A percentile compares a stretch with the other conserved stretches of the same genome.
Conservation (phyloP, 805 yeast species). For the Maudiozyma barnettii region DNA sequence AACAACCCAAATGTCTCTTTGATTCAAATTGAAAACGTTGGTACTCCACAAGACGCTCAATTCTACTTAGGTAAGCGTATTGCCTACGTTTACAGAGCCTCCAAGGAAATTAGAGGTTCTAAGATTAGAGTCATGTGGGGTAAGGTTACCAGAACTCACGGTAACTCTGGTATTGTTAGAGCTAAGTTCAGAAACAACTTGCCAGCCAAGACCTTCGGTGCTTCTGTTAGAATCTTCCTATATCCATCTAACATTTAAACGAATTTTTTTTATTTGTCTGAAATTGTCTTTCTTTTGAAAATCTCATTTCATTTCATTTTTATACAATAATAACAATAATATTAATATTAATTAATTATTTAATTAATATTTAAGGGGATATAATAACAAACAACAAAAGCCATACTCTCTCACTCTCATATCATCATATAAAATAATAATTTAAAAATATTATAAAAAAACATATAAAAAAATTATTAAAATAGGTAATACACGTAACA, state of each 20-base stretch:
- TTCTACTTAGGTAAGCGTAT: conserved; percentile 99
- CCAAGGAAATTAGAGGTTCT: conserved; percentile 94
- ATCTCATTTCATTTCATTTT: background rate
- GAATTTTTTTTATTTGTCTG: background rate
- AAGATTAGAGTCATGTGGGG: conserved; percentile 99
- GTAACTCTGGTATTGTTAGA: conserved; percentile 95
- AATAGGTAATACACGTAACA: too few relatives aligned
- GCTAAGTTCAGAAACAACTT: conserved; percentile 97
- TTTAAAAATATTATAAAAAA: too few relatives aligned
- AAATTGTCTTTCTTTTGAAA: too few relatives aligned
- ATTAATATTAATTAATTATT: background rate
- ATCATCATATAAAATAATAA: background rate
- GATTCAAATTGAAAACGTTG: conserved; percentile 94
- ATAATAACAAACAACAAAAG: background rate
- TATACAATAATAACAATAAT: background rate
- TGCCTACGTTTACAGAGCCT: conserved; percentile 97
- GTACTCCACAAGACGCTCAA: conserved; percentile 84
- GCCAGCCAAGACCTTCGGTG: conserved; percentile 99
- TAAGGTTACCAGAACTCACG: conserved; percentile 96
- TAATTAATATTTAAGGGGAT: background rate
- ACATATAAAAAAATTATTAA: too few relatives aligned
- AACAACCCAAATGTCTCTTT: conserved; percentile 96
- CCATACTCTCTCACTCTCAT: background rate
- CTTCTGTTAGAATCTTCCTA: conserved; percentile 97
- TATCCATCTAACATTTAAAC: conserved; percentile 97